Evolutionary conservation across 2,329 filamentous ascomycete species (phyloP), one percentile per base, ranked within the genome.

Genomic region (Scytalidium lignicola): DNA sequence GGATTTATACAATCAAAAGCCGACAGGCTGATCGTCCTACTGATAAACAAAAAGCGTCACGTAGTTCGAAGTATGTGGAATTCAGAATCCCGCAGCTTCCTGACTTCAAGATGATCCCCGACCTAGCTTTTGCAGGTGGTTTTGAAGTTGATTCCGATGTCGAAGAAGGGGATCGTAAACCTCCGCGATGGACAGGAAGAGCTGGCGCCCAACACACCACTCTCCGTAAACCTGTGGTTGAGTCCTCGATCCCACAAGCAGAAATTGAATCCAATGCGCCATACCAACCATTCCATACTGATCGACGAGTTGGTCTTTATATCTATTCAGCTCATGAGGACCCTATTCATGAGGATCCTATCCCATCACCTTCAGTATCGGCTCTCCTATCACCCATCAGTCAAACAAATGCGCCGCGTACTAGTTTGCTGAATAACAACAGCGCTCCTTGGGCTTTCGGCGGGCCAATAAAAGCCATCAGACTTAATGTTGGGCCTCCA

Each of bases 201-300:
- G 15, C 49, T 15, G 39, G n/a, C 26, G 3, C 17, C 3, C 29
- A 21, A 21, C 42, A 28, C 22, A 17, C 21, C 18, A 15, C 60
- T 70, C 66, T 60, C 52, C 71, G 67, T 48, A 78, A 73, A 18
- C 54, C 49, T 23, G 62, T 59, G 44, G 60, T 58, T 65, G 86
- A 73, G 67, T 88, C 70, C 65, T 86, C 71, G 64, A 91, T 80
- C 49, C 82, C 82, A 1, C 80, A 85, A 55, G 90, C 89, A 5
- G 91, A 96, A 71, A 95, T 96, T 56, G 93, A 99, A 64, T 96
- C 92, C 1, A 96, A 92, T 62, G 88, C 91, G 3, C 90, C 92
- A 2, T 97, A 96, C 60, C 91, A 96, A 61, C 92, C 93, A 1
- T 96, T 97, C 71, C 92, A 97, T 65, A 93, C 91, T 0, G 91